Percentiles rank a stretch among this genome's conserved stretches.
phyloP scores from a whole-genome alignment of 2,329 filamentous ascomycete species.

The Aurifilum marmelostoma region DNA sequence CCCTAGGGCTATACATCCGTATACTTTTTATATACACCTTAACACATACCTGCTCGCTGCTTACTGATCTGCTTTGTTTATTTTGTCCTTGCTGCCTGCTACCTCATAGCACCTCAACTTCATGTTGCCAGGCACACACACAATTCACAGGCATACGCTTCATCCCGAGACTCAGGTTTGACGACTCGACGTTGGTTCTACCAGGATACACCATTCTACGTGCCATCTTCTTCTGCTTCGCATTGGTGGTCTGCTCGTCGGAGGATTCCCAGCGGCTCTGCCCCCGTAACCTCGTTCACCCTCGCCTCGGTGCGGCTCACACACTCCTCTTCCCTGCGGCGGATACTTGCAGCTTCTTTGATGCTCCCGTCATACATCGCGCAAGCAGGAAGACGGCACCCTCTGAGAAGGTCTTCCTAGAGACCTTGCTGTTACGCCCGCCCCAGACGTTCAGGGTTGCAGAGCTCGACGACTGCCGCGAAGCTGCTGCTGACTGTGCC shows the following conservation, averaged over 20 bases:
- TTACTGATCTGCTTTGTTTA: not conserved
- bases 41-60: not conserved
- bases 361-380: slow-evolving; percentile 35
- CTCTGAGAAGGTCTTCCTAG: slow-evolving; percentile 25
- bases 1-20: not conserved
- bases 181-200: slow-evolving; percentile 23
- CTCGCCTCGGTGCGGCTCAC: slow-evolving; percentile 29
- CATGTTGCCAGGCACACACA: slow-evolving; percentile 24
- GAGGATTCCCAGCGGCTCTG: slow-evolving; percentile 27
- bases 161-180: slow-evolving; percentile 22
- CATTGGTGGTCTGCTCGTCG: slow-evolving; percentile 31
- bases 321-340: slow-evolving; percentile 25
- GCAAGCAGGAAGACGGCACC: slow-evolving; percentile 26
- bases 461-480: slow-evolving; percentile 18
- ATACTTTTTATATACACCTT: not conserved
- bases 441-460: not conserved
- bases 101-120: not conserved
- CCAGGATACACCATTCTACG: slow-evolving; percentile 17
- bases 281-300: slow-evolving; percentile 20
- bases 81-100: not conserved
- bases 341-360: slow-evolving; percentile 36
- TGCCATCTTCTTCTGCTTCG: slow-evolving; percentile 30
- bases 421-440: slow-evolving; percentile 15
- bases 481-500: slow-evolving; percentile 11
- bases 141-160: slow-evolving; percentile 17